phyloP scores from a whole-genome alignment of 2,329 filamentous ascomycete genomes.

The Clarireedia homoeocarpa region DNA sequence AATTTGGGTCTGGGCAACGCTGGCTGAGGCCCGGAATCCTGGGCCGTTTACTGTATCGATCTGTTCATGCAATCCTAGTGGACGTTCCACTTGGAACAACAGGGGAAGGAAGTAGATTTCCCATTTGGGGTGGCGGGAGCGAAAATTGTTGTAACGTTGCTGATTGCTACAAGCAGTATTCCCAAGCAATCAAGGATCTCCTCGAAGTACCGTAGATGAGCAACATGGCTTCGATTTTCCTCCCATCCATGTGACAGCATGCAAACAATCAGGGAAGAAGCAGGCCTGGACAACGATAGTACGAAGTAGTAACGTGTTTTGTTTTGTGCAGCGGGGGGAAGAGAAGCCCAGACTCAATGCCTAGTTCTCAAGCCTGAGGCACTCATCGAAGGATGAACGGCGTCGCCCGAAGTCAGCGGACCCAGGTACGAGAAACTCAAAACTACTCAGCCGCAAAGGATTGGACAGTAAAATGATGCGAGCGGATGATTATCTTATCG shows the following conservation, averaged over 20 bases:
- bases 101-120: neutral
- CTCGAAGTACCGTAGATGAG: neutral
- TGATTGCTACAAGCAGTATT: neutral
- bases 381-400: neutral
- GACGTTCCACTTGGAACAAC: neutral
- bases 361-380: neutral
- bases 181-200: slow-evolving; percentile 1
- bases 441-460: slow-evolving; percentile 7
- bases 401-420: neutral
- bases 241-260: neutral
- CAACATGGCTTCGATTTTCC: neutral
- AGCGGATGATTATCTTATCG: neutral
- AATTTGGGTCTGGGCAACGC: neutral
- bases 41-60: neutral
- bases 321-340: no score
- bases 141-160: slow-evolving; percentile 4
- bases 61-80: neutral
- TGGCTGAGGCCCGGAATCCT: neutral
- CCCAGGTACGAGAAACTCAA: neutral
- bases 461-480: neutral
- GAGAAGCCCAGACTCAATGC: neutral
- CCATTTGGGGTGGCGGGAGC: neutral
- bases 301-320: no score
- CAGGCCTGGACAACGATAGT: neutral
- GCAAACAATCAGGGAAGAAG: neutral